A percentile compares a stretch with the other conserved stretches of the same genome.
These are phyloP conservation scores for Dorcoceras hygrometricum DNA, from an alignment of 257 asterid species.

Conservation along the genomic window DNA sequence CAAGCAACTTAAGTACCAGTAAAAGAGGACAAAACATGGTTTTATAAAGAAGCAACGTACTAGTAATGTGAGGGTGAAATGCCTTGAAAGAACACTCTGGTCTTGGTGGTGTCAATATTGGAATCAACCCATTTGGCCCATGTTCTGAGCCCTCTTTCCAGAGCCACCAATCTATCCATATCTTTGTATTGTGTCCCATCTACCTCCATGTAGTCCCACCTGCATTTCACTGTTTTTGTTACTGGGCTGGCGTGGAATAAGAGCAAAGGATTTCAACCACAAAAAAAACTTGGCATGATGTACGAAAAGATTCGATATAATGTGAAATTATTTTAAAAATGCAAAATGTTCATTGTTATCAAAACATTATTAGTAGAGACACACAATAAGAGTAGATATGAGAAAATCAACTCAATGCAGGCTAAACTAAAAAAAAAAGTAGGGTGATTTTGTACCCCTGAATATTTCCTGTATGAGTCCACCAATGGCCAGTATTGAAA, in stretches of 20 bases:
- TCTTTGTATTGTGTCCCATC: constrained; percentile 65
- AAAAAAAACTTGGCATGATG: background rate
- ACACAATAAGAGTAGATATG: background rate
- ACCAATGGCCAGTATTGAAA: constrained; percentile 98
- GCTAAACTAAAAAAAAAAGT: background rate
- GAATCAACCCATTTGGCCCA: constrained; percentile 90
- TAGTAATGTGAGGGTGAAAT: constrained; percentile 91
- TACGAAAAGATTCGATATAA: background rate
- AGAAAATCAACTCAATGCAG: background rate
- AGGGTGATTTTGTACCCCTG: constrained; percentile 59
- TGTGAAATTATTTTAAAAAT: background rate
- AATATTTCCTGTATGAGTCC: constrained; percentile 78
- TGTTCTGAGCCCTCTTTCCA: constrained; percentile 75
- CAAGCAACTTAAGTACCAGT: background rate
- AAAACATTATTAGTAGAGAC: background rate
- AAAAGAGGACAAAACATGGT: background rate
- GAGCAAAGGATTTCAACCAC: background rate
- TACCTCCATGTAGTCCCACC: constrained; percentile 87
- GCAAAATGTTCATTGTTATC: background rate
- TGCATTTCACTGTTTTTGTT: constrained; percentile 24
- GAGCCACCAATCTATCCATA: constrained; percentile 69
- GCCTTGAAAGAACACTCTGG: constrained; percentile 75
- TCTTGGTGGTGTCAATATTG: constrained; percentile 58
- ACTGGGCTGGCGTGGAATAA: background rate
- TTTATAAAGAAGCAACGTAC: constrained; percentile 34